These are phyloP conservation scores for Cercophora newfieldiana DNA, from an alignment of 495 filamentous ascomycete genomes.

Conservation along the genomic window DNA sequence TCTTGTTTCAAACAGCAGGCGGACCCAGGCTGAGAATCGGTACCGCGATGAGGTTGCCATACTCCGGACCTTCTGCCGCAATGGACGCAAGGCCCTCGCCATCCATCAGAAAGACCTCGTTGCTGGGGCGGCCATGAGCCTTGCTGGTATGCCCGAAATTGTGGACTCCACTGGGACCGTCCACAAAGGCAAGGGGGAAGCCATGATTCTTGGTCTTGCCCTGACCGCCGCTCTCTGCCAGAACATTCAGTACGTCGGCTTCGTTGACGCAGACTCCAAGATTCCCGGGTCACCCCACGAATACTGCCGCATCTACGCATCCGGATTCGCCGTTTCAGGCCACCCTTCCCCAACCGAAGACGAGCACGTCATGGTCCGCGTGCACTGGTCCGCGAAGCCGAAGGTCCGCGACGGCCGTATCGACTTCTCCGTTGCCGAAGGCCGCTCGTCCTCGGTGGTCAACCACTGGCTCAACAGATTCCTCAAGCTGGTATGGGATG, in stretches of 20 bases:
- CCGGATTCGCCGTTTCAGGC: constrained; percentile 26
- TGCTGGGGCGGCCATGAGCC: constrained; percentile 23
- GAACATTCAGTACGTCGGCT: constrained; percentile 28
- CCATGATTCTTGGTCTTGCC: constrained; percentile 35
- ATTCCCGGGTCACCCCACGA: constrained; percentile 26
- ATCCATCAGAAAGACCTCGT: constrained; percentile 33
- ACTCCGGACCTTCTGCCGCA: constrained; percentile 15
- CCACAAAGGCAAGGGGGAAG: constrained; percentile 37
- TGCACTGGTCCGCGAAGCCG: constrained; percentile 34
- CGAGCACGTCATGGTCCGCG: constrained; percentile 31
- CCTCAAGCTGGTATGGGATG: constrained; percentile 12
- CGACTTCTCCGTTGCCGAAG: constrained; percentile 22
- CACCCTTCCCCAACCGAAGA: background rate
- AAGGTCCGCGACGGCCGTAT: constrained; percentile 24
- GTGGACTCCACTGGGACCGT: constrained; percentile 13
- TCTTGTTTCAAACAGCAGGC: constrained; percentile 32
- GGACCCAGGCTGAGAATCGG: constrained; percentile 1
- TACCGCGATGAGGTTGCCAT: constrained; percentile 22
- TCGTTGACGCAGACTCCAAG: constrained; percentile 35
- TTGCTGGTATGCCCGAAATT: constrained; percentile 22
- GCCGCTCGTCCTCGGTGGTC: constrained; percentile 31
- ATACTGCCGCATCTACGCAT: constrained; percentile 33
- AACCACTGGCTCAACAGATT: constrained; percentile 32
- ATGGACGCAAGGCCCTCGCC: constrained; percentile 16
- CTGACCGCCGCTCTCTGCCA: constrained; percentile 25